Evolutionary conservation across 106 monocot species (phyloP), one percentile per base, ranked within the genome.

Genomic region (Allium sativum): DNA sequence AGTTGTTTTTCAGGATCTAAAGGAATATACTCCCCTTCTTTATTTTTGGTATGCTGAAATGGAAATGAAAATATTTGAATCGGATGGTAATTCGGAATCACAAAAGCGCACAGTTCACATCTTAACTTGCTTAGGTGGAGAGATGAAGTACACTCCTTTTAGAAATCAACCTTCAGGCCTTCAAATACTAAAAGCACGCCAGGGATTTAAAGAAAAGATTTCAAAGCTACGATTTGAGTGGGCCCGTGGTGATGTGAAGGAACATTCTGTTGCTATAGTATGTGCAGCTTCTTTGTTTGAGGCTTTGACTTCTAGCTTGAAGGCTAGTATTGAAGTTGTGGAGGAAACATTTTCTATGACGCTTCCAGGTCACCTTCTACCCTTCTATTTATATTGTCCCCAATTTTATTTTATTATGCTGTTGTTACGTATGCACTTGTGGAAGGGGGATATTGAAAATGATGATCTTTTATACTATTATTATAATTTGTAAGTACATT

Each of bases 21-120:
- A 65, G 17, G 81, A 79, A 65, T 82, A 79, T 56, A 51, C 51
- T 56, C 77, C 90, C 17, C 67, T 84, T 56, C 70, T 96, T 9
- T 96, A 72, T 68, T 68, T 96, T 9, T 96, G 95, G 90, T 96
- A 96, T 76, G 86, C 95, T 13, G 87, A 96, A 67, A 80, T 82
- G 81, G 90, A 90, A 64, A 48, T 87, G 57, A 66, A 68, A 52
- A 71, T 59, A 9, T 65, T 45, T 61, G 42, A 50, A 21, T 73
- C 79, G 17, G 22, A 55, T 42, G 70, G 61, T 48, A 69, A 48
- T 31, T 18, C 66, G 57, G 86, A 77, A 20, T 74, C 60, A 5
- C 13, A 19, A 40, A 59, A 77, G 61, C 86, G 82, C 59, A 84
- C 87, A 18, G 52, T 90, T 58, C 82, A 96, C 59, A 84, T 96